phyloP scores from a whole-genome alignment of 345 rosid genomes.

The Eucalyptus leucophloia region DNA sequence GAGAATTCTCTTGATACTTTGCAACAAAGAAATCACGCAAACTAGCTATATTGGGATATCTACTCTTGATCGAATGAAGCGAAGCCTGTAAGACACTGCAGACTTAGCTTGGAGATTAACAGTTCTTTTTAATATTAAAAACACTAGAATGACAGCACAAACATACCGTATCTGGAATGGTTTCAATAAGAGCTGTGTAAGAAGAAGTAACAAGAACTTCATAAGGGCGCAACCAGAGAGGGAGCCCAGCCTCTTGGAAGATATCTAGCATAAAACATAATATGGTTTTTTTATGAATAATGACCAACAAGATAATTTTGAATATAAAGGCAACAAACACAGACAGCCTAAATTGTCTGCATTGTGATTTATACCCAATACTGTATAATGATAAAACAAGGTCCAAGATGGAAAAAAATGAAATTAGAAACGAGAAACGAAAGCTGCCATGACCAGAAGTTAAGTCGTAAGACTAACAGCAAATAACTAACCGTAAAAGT shows the following conservation, averaged over 20 bases:
- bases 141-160: background rate
- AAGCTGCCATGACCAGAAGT: background rate
- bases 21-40: constrained; percentile 89
- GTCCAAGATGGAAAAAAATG: background rate
- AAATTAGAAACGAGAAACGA: background rate
- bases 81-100: constrained; percentile 64
- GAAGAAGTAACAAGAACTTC: constrained; percentile 97
- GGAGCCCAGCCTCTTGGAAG: constrained; percentile 99
- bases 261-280: constrained; percentile 45
- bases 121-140: background rate
- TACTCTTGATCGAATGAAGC: constrained; percentile 92
- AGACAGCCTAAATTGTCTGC: background rate
- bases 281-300: background rate
- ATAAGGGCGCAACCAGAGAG: constrained; percentile 97
- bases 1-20: constrained; percentile 76
- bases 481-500: constrained; percentile 73
- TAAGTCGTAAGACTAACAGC: background rate
- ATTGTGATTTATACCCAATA: background rate
- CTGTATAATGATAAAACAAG: background rate
- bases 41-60: constrained; percentile 77
- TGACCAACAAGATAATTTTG: background rate
- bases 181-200: constrained; percentile 96
- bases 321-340: background rate
- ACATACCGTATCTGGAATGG: constrained; percentile 93
- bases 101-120: background rate